Base-by-base conservation (phyloP, 176 grass and related monocot genomes). In the Microstegium vimineum region DNA sequence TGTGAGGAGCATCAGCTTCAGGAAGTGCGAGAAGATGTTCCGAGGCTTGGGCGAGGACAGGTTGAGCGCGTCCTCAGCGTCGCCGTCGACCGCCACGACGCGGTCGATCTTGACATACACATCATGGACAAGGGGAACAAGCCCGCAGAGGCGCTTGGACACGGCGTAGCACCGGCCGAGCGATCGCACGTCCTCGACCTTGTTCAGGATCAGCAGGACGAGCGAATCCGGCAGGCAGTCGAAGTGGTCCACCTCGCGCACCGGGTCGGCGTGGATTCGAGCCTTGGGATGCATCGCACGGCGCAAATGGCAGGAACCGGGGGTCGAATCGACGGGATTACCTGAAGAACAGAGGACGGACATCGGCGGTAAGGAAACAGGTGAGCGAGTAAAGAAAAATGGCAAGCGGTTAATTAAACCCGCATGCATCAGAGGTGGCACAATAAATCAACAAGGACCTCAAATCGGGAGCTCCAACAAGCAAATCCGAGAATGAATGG, bases 181-280 rank as follows among this genome's bases (percentile, higher is more conserved):
- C 18, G 90, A 93, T 12, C 90, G 84, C 51, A 98, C 90, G n/a
- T 98, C 95, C 42, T 94, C 89, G 12, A 94, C 83, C 75, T 93
- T 93, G 82, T 98, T 98, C n/a, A 98, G 86, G 71, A 98, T 94
- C 8, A 93, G 78, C 28, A 98, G 88, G 54, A 93, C 70, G 18
- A 98, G 68, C 3, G 92, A 89, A 47, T 98, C 95, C n/a, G 95
- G 95, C 51, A 98, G 74, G 70, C 75, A 84, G 56, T 98, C 95
- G 33, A 98, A 98, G 0, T 83, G 86, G 80, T 98, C 95, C 22
- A 63, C 30, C 75, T 92, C 81, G 2, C 81, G 73, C 42, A 71
- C 83, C 27, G 90, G 92, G 70, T 93, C 95, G 0, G 95, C 95
- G 63, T 92, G 88, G 77, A 97, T 89, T 82, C 92, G 83, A 62